Evolutionary conservation across 1,284 basidiomycete species (phyloP).

Genomic region (Uromyces viciae-fabae): DNA sequence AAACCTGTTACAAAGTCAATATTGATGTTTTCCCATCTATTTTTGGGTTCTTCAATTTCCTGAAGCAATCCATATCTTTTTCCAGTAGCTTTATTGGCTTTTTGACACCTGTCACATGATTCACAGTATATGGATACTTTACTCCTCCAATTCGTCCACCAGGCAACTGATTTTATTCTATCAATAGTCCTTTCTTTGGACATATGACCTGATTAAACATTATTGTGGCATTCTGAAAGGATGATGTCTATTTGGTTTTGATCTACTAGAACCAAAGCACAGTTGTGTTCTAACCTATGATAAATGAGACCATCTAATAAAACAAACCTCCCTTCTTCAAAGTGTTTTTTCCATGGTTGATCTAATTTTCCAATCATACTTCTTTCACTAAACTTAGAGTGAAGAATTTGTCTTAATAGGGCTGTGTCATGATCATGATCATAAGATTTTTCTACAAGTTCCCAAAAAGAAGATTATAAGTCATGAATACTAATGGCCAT

Average conservation of each 20-base stretch:
- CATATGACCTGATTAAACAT: no score
- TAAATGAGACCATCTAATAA: slow-evolving; percentile 4
- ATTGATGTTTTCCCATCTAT: no score
- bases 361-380: neutral
- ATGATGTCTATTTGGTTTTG: neutral
- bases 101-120: no score
- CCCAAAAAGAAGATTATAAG: neutral
- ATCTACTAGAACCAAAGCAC: neutral
- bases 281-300: neutral
- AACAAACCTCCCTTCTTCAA: neutral
- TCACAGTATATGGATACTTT: neutral
- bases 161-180: neutral
- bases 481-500: neutral
- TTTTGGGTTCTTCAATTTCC: no score
- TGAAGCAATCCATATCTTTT: no score
- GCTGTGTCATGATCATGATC: neutral
- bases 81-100: no score
- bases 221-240: no score
- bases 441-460: neutral
- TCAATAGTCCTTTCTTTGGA: neutral
- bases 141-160: neutral
- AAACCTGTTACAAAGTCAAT: no score
- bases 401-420: neutral
- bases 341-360: neutral
- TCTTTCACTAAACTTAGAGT: neutral